Conservation (phyloP, 2,329 filamentous ascomycete genomes). For the Xylaria sp. region DNA sequence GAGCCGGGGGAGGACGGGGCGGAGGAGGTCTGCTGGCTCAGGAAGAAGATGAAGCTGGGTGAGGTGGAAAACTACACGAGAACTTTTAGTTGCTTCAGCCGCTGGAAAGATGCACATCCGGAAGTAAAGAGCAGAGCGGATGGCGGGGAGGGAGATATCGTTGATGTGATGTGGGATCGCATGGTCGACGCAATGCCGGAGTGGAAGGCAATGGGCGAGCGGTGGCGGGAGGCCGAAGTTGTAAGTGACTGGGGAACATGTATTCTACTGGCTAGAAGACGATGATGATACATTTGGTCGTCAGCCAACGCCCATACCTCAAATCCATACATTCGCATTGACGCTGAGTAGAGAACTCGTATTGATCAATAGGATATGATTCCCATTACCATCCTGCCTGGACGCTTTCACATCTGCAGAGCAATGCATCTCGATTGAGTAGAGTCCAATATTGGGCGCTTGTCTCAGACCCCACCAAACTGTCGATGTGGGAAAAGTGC, state of each 20-base stretch:
- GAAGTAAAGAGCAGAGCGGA: slow-evolving; percentile 50
- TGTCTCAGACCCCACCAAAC: slow-evolving; percentile 9
- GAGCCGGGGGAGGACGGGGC: slow-evolving; percentile 52
- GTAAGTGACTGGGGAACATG: slow-evolving; percentile 65
- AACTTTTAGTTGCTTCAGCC: slow-evolving; percentile 62
- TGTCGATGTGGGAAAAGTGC: too few species aligned
- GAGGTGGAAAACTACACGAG: slow-evolving; percentile 63
- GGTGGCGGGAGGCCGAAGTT: slow-evolving; percentile 57
- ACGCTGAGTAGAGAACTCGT: too few species aligned
- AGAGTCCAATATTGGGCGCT: too few species aligned
- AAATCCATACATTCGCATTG: too few species aligned
- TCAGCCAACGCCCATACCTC: too few species aligned
- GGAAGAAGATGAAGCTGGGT: slow-evolving; percentile 56
- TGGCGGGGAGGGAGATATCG: slow-evolving; percentile 61
- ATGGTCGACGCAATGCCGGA: slow-evolving; percentile 56
- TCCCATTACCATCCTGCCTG: too few species aligned
- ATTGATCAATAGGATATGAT: too few species aligned
- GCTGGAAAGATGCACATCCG: slow-evolving; percentile 60
- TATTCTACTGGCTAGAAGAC: slow-evolving; percentile 58
- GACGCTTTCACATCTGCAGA: too few species aligned
- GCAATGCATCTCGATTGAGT: too few species aligned
- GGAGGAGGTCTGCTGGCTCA: slow-evolving; percentile 51
- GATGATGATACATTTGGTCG: slow-evolving; percentile 27
- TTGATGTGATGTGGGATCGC: slow-evolving; percentile 64
- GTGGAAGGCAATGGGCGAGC: slow-evolving; percentile 51